A percentile compares a stretch with the other conserved stretches of the same genome.
phyloP scores from a whole-genome alignment of 805 yeast species.

The Candida montana region DNA sequence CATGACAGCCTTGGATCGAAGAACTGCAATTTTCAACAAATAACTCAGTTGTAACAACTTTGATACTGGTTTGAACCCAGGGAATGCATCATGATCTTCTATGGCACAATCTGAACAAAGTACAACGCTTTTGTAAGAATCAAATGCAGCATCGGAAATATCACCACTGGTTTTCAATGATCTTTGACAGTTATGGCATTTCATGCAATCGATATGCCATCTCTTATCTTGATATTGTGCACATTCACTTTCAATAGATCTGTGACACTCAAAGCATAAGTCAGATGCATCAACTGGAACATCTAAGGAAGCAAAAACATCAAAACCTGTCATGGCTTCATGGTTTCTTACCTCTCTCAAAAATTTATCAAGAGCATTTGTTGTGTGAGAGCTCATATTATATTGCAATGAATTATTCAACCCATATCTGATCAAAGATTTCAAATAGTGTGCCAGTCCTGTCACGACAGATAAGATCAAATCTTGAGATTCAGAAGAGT shows the following conservation, averaged over 20 bases:
- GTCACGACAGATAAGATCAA: conserved; percentile 72
- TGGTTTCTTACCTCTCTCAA: conserved; percentile 48
- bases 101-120: conserved; percentile 62
- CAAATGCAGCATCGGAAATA: conserved; percentile 41
- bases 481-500: conserved; percentile 47
- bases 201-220: conserved; percentile 80
- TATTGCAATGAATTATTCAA: conserved; percentile 68
- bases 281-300: conserved; percentile 66
- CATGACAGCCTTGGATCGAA: conserved; percentile 65
- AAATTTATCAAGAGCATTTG: conserved; percentile 59
- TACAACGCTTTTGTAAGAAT: conserved; percentile 29
- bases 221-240: conserved; percentile 52
- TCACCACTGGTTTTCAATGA: conserved; percentile 33
- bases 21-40: conserved; percentile 76
- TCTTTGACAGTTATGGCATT: conserved; percentile 55
- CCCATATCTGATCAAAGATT: conserved; percentile 76
- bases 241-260: conserved; percentile 84
- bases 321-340: conserved; percentile 31
- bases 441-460: conserved; percentile 88
- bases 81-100: conserved; percentile 40
- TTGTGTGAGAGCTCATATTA: conserved; percentile 52
- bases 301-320: conserved; percentile 32
- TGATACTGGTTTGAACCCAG: conserved; percentile 59
- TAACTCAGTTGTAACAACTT: conserved; percentile 70
- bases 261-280: conserved; percentile 62